Base-by-base conservation (phyloP, 148 eudicot species). In the Nepenthes gracilis region DNA sequence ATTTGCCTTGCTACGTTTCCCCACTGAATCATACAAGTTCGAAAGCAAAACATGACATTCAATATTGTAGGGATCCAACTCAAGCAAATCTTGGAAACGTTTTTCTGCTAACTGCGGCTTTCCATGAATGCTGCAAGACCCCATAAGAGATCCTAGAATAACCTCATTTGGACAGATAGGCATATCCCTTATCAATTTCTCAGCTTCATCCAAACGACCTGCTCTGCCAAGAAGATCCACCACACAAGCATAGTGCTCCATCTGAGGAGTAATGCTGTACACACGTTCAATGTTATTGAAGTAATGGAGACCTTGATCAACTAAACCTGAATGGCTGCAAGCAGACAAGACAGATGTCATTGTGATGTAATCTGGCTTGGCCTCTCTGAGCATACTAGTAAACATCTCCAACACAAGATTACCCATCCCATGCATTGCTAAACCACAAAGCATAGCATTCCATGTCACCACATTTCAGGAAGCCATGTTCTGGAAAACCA, bases 281-380 rank as follows among this genome's bases (percentile, higher is more conserved):
- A 64, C 2, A 6, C 37, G 12, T 53, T 74, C 50, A 1, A 77
- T 70, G 59, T 54, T 64, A 50, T 57, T 43, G 58, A 74, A 73
- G 55, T 59, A 40, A 36, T 47, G 45, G 3, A 60, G 57, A 35
- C 78, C 81, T 34, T 70, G 66, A 33, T 77, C 72, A 32, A 70
- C 75, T 52, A 77, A 60, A 35, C 81, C 81, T 0, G 78, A 66
- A 32, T 70, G 81, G 38, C 81, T 73, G 55, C 81, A 77, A 52
- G 81, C 74, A 55, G 59, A 70, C 34, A 77, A 53, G 53, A 77
- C 47, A 12, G 69, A 67, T 12, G 75, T 74, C 61, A 78, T 67
- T 2, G 81, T 78, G 33, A 78, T 23, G 49, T 35, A 65, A 52
- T 78, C 74, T 11, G 81, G 81, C 34, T 58, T 67, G 9, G 62